phyloP scores from a whole-genome alignment of 163 green algal genomes.

The Chlorella variabilis region DNA sequence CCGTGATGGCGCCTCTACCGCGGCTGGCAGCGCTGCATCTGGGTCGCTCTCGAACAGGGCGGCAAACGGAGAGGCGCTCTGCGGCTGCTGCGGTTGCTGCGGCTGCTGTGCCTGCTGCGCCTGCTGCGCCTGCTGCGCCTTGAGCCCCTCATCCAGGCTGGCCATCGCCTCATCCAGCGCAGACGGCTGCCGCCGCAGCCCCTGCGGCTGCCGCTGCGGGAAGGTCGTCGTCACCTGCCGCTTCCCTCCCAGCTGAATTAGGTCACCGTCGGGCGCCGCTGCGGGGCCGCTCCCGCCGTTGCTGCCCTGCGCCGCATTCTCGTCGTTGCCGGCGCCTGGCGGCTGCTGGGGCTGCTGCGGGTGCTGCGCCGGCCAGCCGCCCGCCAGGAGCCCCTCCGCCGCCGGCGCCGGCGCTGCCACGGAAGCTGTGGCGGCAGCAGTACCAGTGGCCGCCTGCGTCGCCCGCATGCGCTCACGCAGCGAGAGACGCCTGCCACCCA shows the following conservation, averaged over 20 bases:
- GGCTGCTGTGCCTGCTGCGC: background rate
- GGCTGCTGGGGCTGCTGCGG: background rate
- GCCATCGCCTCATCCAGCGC: background rate
- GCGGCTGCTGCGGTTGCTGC: background rate
- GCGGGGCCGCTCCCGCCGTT: background rate
- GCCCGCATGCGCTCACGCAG: slow-evolving; percentile 13
- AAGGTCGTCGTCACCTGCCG: background rate
- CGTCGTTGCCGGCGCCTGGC: background rate
- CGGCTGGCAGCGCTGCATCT: background rate
- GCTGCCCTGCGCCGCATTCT: slow-evolving; percentile 2
- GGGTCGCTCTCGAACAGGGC: background rate
- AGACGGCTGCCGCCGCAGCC: background rate
- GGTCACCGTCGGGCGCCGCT: background rate
- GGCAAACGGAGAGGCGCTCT: background rate
- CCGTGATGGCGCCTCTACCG: background rate
- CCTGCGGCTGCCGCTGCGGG: background rate
- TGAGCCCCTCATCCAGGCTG: background rate
- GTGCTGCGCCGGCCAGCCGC: background rate
- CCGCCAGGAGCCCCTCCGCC: background rate
- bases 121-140: slow-evolving; percentile 10
- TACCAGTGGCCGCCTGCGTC: background rate
- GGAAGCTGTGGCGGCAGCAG: background rate
- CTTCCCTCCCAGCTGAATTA: slow-evolving; percentile 8
- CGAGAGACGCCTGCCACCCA: background rate
- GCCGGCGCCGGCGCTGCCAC: background rate